A percentile compares a stretch with the other conserved stretches of the same genome.
Conservation (phyloP, 1,139 yeast species). For the Kluyveromyces sp. region DNA sequence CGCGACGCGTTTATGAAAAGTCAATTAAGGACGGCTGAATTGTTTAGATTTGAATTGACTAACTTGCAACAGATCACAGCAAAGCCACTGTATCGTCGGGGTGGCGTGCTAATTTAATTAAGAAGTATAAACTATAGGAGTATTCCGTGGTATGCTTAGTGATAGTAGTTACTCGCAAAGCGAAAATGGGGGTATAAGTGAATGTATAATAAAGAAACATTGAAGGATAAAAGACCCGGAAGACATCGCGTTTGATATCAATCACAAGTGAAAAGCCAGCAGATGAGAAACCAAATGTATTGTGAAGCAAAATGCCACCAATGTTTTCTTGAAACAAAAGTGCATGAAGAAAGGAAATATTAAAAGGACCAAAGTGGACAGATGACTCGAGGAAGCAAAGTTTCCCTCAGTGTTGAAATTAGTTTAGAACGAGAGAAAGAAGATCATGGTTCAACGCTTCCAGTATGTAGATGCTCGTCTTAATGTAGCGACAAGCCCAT, state of each 20-base stretch:
- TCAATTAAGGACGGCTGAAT: not conserved
- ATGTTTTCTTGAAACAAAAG: too few relatives aligned
- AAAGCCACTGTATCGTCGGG: not conserved
- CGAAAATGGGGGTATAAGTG: not conserved
- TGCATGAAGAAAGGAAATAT: too few relatives aligned
- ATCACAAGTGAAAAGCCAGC: not conserved
- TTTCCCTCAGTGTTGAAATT: too few relatives aligned
- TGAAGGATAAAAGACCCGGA: not conserved
- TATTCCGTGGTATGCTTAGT: not conserved
- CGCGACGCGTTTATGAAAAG: constrained; percentile 7
- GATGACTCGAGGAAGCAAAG: not conserved
- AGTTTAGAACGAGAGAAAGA: not conserved
- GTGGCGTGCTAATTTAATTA: not conserved
- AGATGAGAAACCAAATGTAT: not conserved
- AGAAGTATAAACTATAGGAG: not conserved
- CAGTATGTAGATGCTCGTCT: constrained; percentile 20
- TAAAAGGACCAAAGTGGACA: too few relatives aligned
- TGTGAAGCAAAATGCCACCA: not conserved
- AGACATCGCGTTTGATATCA: not conserved
- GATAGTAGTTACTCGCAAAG: not conserved
- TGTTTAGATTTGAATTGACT: too few relatives aligned
- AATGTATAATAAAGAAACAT: not conserved
- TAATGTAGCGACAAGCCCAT: constrained; percentile 19
- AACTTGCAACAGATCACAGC: too few relatives aligned
- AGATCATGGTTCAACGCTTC: constrained; percentile 10